These are phyloP conservation scores for Mucor irregularis DNA, from an alignment of 371 early-diverging fungal genomes.

Conservation along the genomic window DNA sequence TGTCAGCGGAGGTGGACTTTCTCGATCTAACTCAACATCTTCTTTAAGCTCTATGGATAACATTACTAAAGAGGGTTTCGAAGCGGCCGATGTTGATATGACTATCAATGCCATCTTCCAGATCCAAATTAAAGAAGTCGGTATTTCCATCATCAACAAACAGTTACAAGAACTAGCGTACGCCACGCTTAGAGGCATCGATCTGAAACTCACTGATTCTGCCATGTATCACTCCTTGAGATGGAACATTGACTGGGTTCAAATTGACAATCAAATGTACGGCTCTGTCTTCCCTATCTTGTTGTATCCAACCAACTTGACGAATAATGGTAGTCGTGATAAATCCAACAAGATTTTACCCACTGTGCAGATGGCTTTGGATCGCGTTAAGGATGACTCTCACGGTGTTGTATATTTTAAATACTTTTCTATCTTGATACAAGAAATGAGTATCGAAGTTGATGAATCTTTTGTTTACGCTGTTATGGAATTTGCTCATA, in stretches of 20 bases:
- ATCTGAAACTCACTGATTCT: slow-evolving; percentile 75
- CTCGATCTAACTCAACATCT: slow-evolving; percentile 1
- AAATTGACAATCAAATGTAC: slow-evolving; percentile 93
- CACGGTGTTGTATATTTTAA: slow-evolving; percentile 92
- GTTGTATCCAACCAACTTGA: slow-evolving; percentile 87
- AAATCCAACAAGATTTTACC: slow-evolving; percentile 53
- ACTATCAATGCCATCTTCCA: slow-evolving; percentile 65
- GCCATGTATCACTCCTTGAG: slow-evolving; percentile 72
- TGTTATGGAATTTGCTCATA: slow-evolving; percentile 82
- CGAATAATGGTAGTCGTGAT: slow-evolving; percentile 57
- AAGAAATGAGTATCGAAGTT: slow-evolving; percentile 90
- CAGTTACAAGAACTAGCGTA: slow-evolving; percentile 83
- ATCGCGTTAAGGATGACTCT: slow-evolving; percentile 80
- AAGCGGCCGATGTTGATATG: slow-evolving; percentile 55
- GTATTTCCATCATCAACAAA: slow-evolving; percentile 83
- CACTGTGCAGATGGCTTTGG: slow-evolving; percentile 62
- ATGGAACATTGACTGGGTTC: slow-evolving; percentile 86
- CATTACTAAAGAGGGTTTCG: slow-evolving; percentile 55
- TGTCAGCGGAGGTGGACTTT: slow-evolving; percentile 4
- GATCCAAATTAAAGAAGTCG: slow-evolving; percentile 83
- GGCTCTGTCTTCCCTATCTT: slow-evolving; percentile 85
- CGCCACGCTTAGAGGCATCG: slow-evolving; percentile 73
- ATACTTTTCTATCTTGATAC: slow-evolving; percentile 85
- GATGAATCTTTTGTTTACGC: slow-evolving; percentile 91
- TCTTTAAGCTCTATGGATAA: slow-evolving; percentile 26